Conservation (phyloP, 768 basidiomycete species). For the Amanita molliuscula region DNA sequence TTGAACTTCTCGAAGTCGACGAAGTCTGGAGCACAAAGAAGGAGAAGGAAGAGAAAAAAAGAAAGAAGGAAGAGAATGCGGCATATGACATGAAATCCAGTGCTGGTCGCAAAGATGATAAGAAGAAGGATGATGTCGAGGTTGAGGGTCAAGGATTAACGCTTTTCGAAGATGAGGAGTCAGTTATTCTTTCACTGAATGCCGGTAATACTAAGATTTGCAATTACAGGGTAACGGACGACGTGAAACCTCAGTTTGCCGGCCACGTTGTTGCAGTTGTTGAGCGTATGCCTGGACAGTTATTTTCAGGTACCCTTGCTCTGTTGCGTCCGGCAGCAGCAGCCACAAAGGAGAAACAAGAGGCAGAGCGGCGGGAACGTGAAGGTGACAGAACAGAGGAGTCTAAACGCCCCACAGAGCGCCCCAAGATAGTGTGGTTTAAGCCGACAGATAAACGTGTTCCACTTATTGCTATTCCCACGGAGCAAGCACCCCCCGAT, state of each 20-base stretch:
- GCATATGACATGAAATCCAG: conserved; percentile 79
- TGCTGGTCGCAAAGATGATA: conserved; percentile 84
- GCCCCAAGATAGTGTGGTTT: conserved; percentile 99
- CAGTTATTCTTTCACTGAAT: conserved; percentile 14
- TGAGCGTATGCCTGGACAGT: conserved; percentile 96
- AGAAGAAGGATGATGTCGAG: conserved; percentile 99
- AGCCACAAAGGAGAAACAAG: conserved; percentile 97
- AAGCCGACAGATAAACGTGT: conserved; percentile 99
- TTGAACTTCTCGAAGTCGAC: conserved; percentile 95
- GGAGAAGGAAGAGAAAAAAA: conserved; percentile 99
- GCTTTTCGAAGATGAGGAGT: conserved; percentile 98
- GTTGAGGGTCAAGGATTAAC: conserved; percentile 97
- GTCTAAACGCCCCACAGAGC: conserved; percentile 68
- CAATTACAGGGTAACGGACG: conserved; percentile 76
- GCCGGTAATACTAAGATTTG: not conserved
- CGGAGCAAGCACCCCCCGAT: conserved; percentile 94
- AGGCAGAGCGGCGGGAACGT: conserved; percentile 93
- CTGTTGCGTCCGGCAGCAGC: conserved; percentile 92
- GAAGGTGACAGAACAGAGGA: conserved; percentile 89
- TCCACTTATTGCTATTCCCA: conserved; percentile 96
- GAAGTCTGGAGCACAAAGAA: conserved; percentile 99
- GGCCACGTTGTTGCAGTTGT: conserved; percentile 99
- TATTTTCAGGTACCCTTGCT: conserved; percentile 95
- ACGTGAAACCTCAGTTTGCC: conserved; percentile 95
- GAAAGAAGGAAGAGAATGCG: conserved; percentile 99